These are phyloP conservation scores for Ilyonectria robusta DNA, from an alignment of 2,329 filamentous ascomycete genomes.

Conservation along the genomic window DNA sequence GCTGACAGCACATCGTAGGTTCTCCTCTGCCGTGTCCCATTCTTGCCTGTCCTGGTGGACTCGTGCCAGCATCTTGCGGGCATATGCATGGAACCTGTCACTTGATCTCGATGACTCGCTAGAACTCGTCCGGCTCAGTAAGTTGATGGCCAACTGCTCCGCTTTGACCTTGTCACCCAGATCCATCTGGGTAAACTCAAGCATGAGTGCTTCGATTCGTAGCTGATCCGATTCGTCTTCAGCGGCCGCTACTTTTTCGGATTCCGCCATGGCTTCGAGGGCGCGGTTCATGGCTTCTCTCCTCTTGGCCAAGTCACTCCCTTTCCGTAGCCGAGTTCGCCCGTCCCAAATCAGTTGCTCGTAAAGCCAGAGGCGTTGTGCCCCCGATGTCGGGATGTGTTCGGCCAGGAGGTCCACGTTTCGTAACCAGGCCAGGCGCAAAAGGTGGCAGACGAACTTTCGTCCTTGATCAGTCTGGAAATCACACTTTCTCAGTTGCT, in stretches of 20 bases:
- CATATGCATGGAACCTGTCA: conserved; percentile 56
- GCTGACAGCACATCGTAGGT: conserved; percentile 50
- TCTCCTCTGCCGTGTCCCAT: conserved; percentile 52
- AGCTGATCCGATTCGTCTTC: conserved; percentile 45
- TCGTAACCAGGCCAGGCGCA: conserved; percentile 55
- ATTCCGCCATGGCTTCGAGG: conserved; percentile 44
- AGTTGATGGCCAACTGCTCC: conserved; percentile 48
- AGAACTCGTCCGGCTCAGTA: conserved; percentile 48
- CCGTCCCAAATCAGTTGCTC: conserved; percentile 58
- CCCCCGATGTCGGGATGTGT: conserved; percentile 48
- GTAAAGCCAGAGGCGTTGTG: conserved; percentile 55
- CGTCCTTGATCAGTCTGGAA: conserved; percentile 51
- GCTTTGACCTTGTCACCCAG: conserved; percentile 51
- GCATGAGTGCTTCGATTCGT: conserved; percentile 51
- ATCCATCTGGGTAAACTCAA: conserved; percentile 58
- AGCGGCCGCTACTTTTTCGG: conserved; percentile 23
- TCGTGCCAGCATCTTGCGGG: conserved; percentile 56
- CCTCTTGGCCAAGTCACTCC: conserved; percentile 49
- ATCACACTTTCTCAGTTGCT: conserved; percentile 50
- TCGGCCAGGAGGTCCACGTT: conserved; percentile 53
- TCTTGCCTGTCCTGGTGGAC: conserved; percentile 52
- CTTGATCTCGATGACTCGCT: conserved; percentile 43
- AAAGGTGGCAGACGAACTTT: conserved; percentile 50
- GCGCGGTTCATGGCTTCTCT: conserved; percentile 50
- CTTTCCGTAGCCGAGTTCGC: conserved; percentile 52